A percentile compares a stretch with the other conserved stretches of the same genome.
phyloP scores from a whole-genome alignment of 371 early-diverging fungal genomes.

The Mortierella sp. region DNA sequence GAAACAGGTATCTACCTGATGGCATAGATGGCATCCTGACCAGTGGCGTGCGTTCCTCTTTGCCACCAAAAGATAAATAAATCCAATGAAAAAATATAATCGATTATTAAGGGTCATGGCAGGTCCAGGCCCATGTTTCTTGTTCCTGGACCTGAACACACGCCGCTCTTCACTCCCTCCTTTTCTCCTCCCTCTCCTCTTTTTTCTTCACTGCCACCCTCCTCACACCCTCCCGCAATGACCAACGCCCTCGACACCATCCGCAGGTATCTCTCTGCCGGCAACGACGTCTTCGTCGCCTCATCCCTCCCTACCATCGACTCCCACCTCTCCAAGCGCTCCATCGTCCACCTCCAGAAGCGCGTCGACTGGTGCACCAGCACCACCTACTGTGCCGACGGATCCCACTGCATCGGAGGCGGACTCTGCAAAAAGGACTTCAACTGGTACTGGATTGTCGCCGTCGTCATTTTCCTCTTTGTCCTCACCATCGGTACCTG shows the following conservation, averaged over 20 bases:
- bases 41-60: too few relatives aligned
- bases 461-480: constrained; percentile 29
- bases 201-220: background rate
- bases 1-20: too few relatives aligned
- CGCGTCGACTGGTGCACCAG: constrained; percentile 24
- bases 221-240: constrained; percentile 10
- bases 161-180: background rate
- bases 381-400: constrained; percentile 19
- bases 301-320: constrained; percentile 3
- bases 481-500: constrained; percentile 17
- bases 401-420: constrained; percentile 25
- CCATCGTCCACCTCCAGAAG: constrained; percentile 39
- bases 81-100: too few relatives aligned
- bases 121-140: too few relatives aligned
- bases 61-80: too few relatives aligned
- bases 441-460: constrained; percentile 45
- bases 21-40: background rate
- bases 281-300: constrained; percentile 17
- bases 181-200: too few relatives aligned
- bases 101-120: too few relatives aligned
- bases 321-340: constrained; percentile 35
- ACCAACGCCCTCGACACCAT: constrained; percentile 6
- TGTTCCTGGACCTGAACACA: too few relatives aligned
- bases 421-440: constrained; percentile 24
- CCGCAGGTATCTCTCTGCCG: constrained; percentile 14